Evolutionary conservation across 2,329 filamentous ascomycete species (phyloP).

Genomic region (Colletotrichum cereale): DNA sequence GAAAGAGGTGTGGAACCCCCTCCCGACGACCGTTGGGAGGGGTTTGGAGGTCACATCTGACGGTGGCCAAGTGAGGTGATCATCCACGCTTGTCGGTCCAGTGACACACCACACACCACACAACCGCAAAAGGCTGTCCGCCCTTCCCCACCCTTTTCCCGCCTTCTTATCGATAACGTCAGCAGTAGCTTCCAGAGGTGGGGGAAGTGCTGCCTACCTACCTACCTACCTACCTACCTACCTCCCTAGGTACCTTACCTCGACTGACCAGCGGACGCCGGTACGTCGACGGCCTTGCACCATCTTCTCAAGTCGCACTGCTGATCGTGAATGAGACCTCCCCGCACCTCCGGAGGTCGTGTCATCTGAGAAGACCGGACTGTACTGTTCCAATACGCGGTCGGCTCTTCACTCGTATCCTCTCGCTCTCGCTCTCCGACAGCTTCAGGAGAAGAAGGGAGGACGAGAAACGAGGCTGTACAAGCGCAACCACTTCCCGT

Average conservation of each 20-base stretch:
- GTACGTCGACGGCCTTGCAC: not conserved
- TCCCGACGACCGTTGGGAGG: not conserved
- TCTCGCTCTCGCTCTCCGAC: not conserved
- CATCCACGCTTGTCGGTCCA: slow-evolving; percentile 4
- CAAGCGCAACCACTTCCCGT: not conserved
- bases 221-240: not conserved
- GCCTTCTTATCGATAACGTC: slow-evolving; percentile 12
- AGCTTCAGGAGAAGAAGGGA: not conserved
- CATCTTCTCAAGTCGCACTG: slow-evolving; percentile 6
- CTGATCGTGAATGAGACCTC: slow-evolving; percentile 16
- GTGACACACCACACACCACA: slow-evolving; percentile 3
- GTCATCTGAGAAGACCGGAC: not conserved
- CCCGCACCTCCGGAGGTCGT: slow-evolving; percentile 7
- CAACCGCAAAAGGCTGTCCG: not conserved
- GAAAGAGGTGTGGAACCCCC: not conserved
- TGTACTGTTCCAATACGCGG: not conserved
- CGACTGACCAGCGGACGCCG: not conserved
- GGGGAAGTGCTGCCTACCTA: not conserved
- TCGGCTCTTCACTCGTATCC: not conserved
- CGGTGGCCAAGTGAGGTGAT: slow-evolving; percentile 13
- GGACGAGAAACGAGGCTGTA: not conserved
- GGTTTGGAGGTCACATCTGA: slow-evolving; percentile 10
- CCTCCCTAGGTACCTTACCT: not conserved
- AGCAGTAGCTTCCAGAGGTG: not conserved
- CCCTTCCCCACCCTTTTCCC: slow-evolving; percentile 8